Evolutionary conservation across 2,329 filamentous ascomycete species (phyloP), one percentile per base, ranked within the genome.

Genomic region (Hypomyces perniciosus): DNA sequence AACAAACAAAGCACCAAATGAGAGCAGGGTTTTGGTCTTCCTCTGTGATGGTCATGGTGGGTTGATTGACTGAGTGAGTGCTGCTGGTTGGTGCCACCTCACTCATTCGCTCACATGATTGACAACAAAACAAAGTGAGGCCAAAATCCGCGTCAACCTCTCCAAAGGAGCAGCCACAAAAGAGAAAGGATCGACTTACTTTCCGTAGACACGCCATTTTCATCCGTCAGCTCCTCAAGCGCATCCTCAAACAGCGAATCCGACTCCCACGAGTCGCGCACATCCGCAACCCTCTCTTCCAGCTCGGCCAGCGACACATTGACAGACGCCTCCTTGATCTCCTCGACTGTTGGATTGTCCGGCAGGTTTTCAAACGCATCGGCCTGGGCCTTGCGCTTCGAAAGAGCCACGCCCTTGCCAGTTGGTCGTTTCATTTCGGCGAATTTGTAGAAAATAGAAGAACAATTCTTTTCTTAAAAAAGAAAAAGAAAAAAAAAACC

Each of bases 161-260:
- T 10, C 53, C 30, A 52, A 7, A 33, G 28, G 38, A 52, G 53
- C 44, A 44, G 39, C 40, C 37, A 40, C 10, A 31, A n/a, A 20
- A 44, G 26, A 44, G 28, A 41, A 38, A 53, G 20, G 28, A 31
- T 10, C 45, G 49, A 65, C 68, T 68, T 63, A 77, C 78, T 72
- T 61, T 75, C 72, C 50, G 60, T 62, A 35, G 65, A 59, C 57
- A 66, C 72, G 54, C 74, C 71, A 59, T 73, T 65, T 33, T 83
- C 78, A 41, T 82, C 75, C 41, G 71, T 70, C 54, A 85, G 63
- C 51, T 81, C 76, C 50, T 84, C 78, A 48, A 86, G 71, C 33
- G 76, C 72, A 59, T 85, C 83, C 55, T 81, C 81, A 54, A 82
- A 83, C 2, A 86, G 67, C 28, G 81, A 85, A 56, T 84, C 78